Evolutionary conservation across 2,329 filamentous ascomycete genomes (phyloP), one percentile per base, ranked within the genome.

Genomic region (Metarhizium robertsii): DNA sequence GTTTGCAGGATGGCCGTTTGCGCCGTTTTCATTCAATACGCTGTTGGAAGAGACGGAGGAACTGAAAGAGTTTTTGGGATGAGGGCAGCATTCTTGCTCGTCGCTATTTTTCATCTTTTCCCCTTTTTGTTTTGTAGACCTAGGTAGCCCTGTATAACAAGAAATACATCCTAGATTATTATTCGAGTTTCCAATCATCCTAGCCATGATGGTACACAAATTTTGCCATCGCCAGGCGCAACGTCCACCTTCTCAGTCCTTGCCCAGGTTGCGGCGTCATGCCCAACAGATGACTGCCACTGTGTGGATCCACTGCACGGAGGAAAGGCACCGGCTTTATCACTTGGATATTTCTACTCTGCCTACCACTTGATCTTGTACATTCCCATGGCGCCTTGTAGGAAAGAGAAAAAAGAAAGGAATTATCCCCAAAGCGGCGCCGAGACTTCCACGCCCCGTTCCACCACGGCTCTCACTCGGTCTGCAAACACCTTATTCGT

Each of bases 391-490:
- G 38, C 38, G 11, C 38, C 38, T 13, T 13, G 10, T 14, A 16
- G 2, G 38, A 5, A 16, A 34, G 1, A 34, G 32, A 13, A 11
- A n/a, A 40, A n/a, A 13, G 0, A 2, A 13, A 40, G 5, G 3
- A 6, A 6, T 50, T 18, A 81, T 32, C 72, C 77, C 81, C 81
- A 86, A 14, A 94, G 76, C 49, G 88, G 87, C 50, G 88, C 88
- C 14, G 92, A 89, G 30, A 91, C 88, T 75, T 96, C 92, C 3
- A 92, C 86, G 0, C 88, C 92, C 61, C 91, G 80, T 70, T 97
- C 92, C 11, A 96, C 88, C 8, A 99, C 90, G 1, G 90, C 90
- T 62, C 87, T 81, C 5, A 99, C 89, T 57, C 94, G 79, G 69
- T 95, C 92, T 50, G 85, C 85, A 65, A 96, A 81, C 18, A 90